Evolutionary conservation across 768 basidiomycete genomes (phyloP), one percentile per base, ranked within the genome.

Genomic region (Baorangia bicolor): DNA sequence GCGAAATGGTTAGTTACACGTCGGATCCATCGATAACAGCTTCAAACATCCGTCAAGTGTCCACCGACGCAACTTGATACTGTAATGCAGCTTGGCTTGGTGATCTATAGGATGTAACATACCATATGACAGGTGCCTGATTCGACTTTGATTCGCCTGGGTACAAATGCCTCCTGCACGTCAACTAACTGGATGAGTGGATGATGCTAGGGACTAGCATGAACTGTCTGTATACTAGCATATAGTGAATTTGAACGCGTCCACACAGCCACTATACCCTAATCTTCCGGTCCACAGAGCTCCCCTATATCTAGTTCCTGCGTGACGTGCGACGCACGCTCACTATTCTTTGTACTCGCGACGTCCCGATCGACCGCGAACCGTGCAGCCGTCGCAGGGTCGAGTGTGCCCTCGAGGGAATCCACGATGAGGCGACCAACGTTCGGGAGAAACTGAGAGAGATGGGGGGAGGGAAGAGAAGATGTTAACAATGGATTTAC

Each of bases 371-470:
- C 74, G 49, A 88, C 72, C 0, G 88, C 77, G 69, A 96, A 95
- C 65, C 84, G 86, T 33, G 71, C 65, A 3, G 73, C 74, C 20
- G 87, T 71, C 0, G 72, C 71, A 2, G 80, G 67, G 1, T 83
- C 76, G 4, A 94, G 74, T 31, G 74, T 85, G 1, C 82, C 81
- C 67, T 92, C 79, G 28, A 96, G 77, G 1, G 84, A 77, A 59
- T 89, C 86, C 7, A 82, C 85, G 28, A 95, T 86, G 38, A 96
- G 77, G 10, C 80, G 69, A 5, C 95, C 94, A 49, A 97, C 79
- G 16, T 86, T 83, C 4, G 95, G 95, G 12, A 96, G 78, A 75
- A 97, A 97, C 89, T 98, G 53, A 27, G 35, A 23, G 37, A 9
- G 33, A 50, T 25, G 23, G 25, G 2, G 23, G n/a, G 16, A 6